Conservation (phyloP, 129 eudicot genomes). For the Apium graveolens region DNA sequence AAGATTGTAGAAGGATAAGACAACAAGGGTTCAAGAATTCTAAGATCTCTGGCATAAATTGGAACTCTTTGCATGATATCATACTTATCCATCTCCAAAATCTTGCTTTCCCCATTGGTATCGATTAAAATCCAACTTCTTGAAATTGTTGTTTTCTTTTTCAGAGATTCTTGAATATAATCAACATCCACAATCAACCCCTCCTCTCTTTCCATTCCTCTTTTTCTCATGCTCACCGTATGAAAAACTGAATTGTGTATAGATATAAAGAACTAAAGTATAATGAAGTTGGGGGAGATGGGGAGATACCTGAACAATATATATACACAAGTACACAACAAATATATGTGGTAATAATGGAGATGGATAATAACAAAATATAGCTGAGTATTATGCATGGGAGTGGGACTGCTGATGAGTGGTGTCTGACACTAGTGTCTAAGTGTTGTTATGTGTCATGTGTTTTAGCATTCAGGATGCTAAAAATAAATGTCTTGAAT, state of each 20-base stretch:
- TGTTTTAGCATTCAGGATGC: not conserved
- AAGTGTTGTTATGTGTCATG: not conserved
- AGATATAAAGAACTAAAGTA: not conserved
- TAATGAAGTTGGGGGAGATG: not conserved
- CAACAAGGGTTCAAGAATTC: slow-evolving; percentile 81
- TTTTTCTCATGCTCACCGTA: not conserved
- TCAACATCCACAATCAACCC: slow-evolving; percentile 29
- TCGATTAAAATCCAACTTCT: slow-evolving; percentile 69
- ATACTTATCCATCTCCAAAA: slow-evolving; percentile 83
- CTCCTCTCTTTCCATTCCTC: slow-evolving; percentile 28
- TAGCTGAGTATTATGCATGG: slow-evolving; percentile 7
- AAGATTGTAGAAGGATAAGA: slow-evolving; percentile 88
- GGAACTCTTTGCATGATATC: slow-evolving; percentile 64
- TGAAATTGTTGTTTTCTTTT: slow-evolving; percentile 60
- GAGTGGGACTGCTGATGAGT: not conserved
- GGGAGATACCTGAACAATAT: not conserved
- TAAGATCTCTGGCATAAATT: slow-evolving; percentile 76
- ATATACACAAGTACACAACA: not conserved
- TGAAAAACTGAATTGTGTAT: not conserved
- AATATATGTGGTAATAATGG: not conserved
- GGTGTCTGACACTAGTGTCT: not conserved
- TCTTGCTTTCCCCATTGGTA: slow-evolving; percentile 42
- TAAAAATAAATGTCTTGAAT: not conserved
- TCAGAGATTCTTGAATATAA: slow-evolving; percentile 35
- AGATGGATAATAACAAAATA: not conserved